Evolutionary conservation across 2,329 filamentous ascomycete genomes (phyloP), one percentile per base, ranked within the genome.

Genomic region (Sarocladium kiliense): DNA sequence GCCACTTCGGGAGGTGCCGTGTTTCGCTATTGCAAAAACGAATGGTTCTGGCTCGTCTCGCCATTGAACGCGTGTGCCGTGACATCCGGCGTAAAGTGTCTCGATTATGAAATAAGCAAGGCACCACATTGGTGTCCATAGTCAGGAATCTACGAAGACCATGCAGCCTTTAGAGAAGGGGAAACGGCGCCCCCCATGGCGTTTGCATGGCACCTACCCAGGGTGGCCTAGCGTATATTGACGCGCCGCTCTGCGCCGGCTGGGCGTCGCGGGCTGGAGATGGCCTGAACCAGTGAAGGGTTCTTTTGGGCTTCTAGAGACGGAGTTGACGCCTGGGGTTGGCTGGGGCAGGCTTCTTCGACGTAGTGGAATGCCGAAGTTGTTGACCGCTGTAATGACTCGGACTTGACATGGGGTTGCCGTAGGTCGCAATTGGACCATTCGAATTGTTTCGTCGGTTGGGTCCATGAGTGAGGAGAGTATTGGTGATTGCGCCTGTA

Each of bases 251-350:
- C 26, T 51, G 47, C 47, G 47, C 47, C 47, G 47, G 27, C 47
- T 51, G 47, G 47, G 47, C 47, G 27, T 19, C 12, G 47, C 25
- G 5, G 47, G 14, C 26, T 36, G 26, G 47, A 14, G 16, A 9
- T 34, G 27, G 27, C 26, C n/a, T 32, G 47, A 23, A 36, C 30
- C 23, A 51, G 47, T 36, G 47, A n/a, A 47, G 26, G 41, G 47
- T 51, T 51, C 47, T 51, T 51, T 51, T 51, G 47, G 16, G 47
- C 47, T 51, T 51, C 47, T 51, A 51, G 47, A 51, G 47, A 51
- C 30, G 26, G n/a, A 36, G 27, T 16, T 34, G 26, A 25, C n/a
- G 27, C 3, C 47, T 23, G 30, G 26, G 23, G n/a, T 51, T 36
- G 26, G 27, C 12, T 32, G 30, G 30, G 30, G 30, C 30, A 32